Base-by-base conservation (phyloP, 2,329 filamentous ascomycete genomes). In the Plenodomus lindquistii region DNA sequence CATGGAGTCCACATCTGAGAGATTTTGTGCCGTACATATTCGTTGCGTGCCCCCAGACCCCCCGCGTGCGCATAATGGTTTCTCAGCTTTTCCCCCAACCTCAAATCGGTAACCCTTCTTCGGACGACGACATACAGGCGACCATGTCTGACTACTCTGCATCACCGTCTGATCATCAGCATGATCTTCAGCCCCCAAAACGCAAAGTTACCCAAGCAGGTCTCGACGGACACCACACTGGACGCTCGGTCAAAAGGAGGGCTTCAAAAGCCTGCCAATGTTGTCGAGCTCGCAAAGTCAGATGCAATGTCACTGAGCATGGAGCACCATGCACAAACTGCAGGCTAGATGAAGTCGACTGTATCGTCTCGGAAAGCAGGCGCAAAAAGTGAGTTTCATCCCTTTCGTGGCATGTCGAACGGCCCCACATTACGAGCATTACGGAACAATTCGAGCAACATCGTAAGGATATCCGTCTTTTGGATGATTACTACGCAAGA, bases 241-340 rank as follows among this genome's bases (percentile, higher is more conserved):
- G 75, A 50, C 78, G 65, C 77, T 83, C 83, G 44, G 83, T 86
- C 44, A 97, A 96, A 75, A 83, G 91, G 65, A 84, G 92, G 67
- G 91, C 92, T n/a, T 91, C 91, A 9, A 89, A 93, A 62, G 92
- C 92, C 16, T 97, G 92, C 71, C 89, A 91, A 54, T 91, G 88
- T 62, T 96, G 92, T 74, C 84, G 92, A 63, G 86, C 88, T 48
- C 85, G 92, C 67, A 97, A 97, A 72, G 92, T 97, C 36, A 85
- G 92, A 48, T 97, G 92, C 77, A 92, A 97, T 76, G 91, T 96
- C 47, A 91, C 94, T 50, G 91, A 96, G 72, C 83, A 85, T 71
- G 87, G 88, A 40, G 87, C 87, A 37, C 91, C 91, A 1, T 96
- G 91, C 72, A 91, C 89, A 46, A 96, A 96, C 73, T 95, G 91